Evolutionary conservation across 1,284 basidiomycete species (phyloP), one percentile per base, ranked within the genome.

Genomic region (Leccinum olivaceoglutinosum): DNA sequence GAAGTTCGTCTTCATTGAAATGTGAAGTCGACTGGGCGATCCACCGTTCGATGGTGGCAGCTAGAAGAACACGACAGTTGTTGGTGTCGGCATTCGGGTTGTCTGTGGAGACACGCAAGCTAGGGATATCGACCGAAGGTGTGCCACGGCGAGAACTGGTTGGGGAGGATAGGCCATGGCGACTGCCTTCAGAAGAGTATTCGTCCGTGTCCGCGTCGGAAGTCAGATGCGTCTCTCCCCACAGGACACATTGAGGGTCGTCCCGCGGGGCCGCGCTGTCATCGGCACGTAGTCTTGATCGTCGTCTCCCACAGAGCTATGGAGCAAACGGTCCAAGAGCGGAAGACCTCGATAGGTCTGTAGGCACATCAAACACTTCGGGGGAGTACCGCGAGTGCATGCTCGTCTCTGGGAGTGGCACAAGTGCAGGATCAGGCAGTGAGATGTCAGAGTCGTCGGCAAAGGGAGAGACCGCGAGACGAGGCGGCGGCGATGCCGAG

Each of bases 31-130:
- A 78, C 71, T 95, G 92, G 1, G 92, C 92, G 64, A 95, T 88
- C 91, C 92, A 93, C 1, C 93, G 86, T 73, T 95, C 93, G 68
- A 94, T 91, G 4, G 92, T 93, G 4, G 93, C 93, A 0, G 91
- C 93, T 41, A 94, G 79, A 14, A 95, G 77, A 41, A 91, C 78
- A 68, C 81, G 84, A 68, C 79, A 77, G 21, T 71, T 68, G 44
- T 73, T 72, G 3, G 62, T 21, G 16, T 63, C 61, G 21, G 36
- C 54, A 6, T 49, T 63, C 4, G 66, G 57, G 44, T 72, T 66
- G 18, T 75, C 67, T 6, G 61, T 34, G 0, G 69, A 60, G n/a
- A 73, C 62, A 21, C 70, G 74, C 7, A 78, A 46, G 16, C 64
- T 69, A 1, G 79, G 76, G 4, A 76, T 66, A 38, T 81, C 80